Evolutionary conservation across 2,329 filamentous ascomycete species (phyloP).

Genomic region (Fusarium penzigii): DNA sequence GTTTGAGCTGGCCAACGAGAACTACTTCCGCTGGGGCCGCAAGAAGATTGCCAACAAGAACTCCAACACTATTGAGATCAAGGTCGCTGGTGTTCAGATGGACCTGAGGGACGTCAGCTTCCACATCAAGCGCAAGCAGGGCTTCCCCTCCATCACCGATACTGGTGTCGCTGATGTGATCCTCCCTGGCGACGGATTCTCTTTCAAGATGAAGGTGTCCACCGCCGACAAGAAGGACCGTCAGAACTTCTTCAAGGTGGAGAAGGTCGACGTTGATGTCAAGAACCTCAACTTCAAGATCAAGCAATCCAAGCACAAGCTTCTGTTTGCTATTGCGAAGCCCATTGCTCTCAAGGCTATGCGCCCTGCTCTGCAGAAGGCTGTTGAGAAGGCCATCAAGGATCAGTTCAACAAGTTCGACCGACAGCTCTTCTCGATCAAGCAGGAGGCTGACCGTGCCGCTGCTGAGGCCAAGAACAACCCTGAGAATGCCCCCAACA

Average conservation of each 20-base stretch:
- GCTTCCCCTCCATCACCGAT: conserved; percentile 86
- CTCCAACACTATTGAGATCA: conserved; percentile 80
- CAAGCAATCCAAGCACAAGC: conserved; percentile 93
- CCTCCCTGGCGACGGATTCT: conserved; percentile 83
- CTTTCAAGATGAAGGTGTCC: conserved; percentile 88
- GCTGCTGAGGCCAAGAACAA: conserved; percentile 57
- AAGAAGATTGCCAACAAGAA: conserved; percentile 81
- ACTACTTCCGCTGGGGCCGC: conserved; percentile 93
- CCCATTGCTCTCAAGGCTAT: conserved; percentile 82
- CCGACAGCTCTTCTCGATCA: conserved; percentile 70
- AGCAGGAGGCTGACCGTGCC: conserved; percentile 78
- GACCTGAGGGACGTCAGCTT: conserved; percentile 90
- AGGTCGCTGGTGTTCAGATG: conserved; percentile 88
- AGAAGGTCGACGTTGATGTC: conserved; percentile 81
- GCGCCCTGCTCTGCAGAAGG: conserved; percentile 82
- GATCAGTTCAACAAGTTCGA: conserved; percentile 79
- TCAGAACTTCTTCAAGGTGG: conserved; percentile 91
- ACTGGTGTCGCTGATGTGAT: conserved; percentile 86
- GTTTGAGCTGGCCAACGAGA: conserved; percentile 84
- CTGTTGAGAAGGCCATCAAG: conserved; percentile 84
- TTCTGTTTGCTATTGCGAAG: conserved; percentile 85
- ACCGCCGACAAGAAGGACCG: conserved; percentile 74
- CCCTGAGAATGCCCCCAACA: conserved; percentile 74
- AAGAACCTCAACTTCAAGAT: conserved; percentile 85
- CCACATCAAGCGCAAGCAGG: conserved; percentile 92